Conservation (phyloP, 2,329 filamentous ascomycete species). For the Arachnomyces sp. region DNA sequence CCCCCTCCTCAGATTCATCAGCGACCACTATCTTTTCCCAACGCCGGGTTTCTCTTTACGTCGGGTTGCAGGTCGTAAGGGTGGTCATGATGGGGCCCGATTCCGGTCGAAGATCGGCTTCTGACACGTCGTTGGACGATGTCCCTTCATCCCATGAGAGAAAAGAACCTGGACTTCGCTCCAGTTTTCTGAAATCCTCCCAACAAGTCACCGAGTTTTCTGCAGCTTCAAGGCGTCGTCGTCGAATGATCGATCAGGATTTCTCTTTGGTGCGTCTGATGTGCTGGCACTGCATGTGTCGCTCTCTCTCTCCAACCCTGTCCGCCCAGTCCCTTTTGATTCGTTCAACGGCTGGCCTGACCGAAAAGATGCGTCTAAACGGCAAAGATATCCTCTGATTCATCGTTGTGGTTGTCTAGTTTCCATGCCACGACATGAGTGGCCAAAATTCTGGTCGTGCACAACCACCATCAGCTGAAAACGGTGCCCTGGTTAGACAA, state of each 20-base stretch:
- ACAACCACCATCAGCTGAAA: no score
- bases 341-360: no score
- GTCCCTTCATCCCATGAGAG: background rate
- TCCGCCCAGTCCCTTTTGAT: slow-evolving; percentile 7
- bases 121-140: slow-evolving; percentile 16
- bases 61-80: slow-evolving; percentile 11
- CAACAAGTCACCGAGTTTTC: no score
- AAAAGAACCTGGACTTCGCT: background rate
- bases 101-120: slow-evolving; percentile 12
- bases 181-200: slow-evolving; percentile 1
- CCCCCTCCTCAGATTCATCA: background rate
- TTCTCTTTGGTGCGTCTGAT: slow-evolving; percentile 12
- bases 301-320: slow-evolving; percentile 6
- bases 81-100: slow-evolving; percentile 7
- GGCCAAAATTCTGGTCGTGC: no score
- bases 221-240: slow-evolving; percentile 1
- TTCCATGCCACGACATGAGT: no score
- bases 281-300: slow-evolving; percentile 21
- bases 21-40: slow-evolving; percentile 20
- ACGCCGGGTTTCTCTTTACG: slow-evolving; percentile 5
- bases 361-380: no score
- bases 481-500: no score
- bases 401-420: no score
- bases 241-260: slow-evolving; percentile 12
- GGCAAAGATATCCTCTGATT: no score